A percentile compares a stretch with the other conserved stretches of the same genome.
phyloP scores from a whole-genome alignment of 2,329 filamentous ascomycete genomes.

The Epicoccum sorghinum region DNA sequence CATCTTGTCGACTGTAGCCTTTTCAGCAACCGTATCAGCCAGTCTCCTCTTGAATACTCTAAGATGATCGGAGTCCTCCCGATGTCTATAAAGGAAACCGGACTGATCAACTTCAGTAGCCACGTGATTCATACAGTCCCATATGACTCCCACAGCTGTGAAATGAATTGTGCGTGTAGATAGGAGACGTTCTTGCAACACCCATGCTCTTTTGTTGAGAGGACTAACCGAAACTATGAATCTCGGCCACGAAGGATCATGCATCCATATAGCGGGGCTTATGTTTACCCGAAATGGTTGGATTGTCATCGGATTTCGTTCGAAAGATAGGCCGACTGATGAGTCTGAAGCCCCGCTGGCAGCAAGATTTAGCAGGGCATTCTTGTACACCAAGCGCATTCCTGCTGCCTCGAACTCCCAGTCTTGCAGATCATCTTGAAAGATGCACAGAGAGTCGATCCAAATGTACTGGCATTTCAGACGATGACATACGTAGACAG shows the following conservation, averaged over 20 bases:
- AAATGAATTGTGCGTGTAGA: neutral
- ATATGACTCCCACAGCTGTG: neutral
- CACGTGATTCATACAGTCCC: neutral
- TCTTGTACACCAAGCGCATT: conserved; percentile 5
- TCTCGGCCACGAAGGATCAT: neutral
- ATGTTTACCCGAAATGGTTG: neutral
- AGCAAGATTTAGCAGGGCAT: conserved; percentile 8
- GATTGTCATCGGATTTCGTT: neutral
- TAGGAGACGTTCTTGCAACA: neutral
- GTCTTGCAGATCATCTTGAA: conserved; percentile 13
- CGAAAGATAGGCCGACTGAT: neutral
- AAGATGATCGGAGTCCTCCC: too few relatives aligned
- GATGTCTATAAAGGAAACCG: neutral
- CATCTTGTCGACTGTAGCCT: too few relatives aligned
- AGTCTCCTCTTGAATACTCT: too few relatives aligned
- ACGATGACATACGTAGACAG: conserved; percentile 1
- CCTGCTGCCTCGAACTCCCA: neutral
- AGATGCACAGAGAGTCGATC: conserved; percentile 19
- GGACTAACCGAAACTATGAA: neutral
- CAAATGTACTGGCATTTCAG: conserved; percentile 4
- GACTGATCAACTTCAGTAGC: neutral
- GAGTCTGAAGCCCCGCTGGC: neutral
- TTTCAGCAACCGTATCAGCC: too few relatives aligned
- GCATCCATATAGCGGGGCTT: neutral
- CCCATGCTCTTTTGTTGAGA: neutral